Percentiles rank a stretch among this genome's conserved stretches.
phyloP scores from a whole-genome alignment of 345 rosid species.

The Nephelium lappaceum region DNA sequence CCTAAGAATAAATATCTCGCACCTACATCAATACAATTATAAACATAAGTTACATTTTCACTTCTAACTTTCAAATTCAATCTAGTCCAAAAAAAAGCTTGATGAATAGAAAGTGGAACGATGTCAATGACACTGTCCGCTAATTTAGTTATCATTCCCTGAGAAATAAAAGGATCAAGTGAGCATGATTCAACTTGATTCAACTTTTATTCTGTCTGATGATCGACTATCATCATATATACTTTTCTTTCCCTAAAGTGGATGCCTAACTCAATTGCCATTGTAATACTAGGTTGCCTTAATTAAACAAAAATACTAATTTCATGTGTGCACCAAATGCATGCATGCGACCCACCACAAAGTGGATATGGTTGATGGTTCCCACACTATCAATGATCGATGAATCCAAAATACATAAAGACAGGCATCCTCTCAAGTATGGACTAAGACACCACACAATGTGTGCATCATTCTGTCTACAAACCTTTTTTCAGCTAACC shows the following conservation, averaged over 20 bases:
- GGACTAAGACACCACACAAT: background rate
- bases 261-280: background rate
- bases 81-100: too few relatives aligned
- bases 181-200: too few relatives aligned
- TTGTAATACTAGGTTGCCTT: background rate
- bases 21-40: too few relatives aligned
- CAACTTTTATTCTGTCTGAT: background rate
- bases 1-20: too few relatives aligned
- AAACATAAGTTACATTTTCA: too few relatives aligned
- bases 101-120: too few relatives aligned
- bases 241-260: background rate
- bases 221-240: background rate
- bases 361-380: too few relatives aligned
- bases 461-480: too few relatives aligned
- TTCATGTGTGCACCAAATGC: background rate
- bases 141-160: background rate
- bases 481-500: too few relatives aligned
- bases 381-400: background rate
- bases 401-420: background rate
- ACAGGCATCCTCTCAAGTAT: background rate
- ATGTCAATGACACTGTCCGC: background rate
- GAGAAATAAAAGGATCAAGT: background rate
- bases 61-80: too few relatives aligned
- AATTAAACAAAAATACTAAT: background rate
- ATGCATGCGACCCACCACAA: background rate